Base-by-base conservation (phyloP, 257 asterid species). In the Solanum pinnatisectum region DNA sequence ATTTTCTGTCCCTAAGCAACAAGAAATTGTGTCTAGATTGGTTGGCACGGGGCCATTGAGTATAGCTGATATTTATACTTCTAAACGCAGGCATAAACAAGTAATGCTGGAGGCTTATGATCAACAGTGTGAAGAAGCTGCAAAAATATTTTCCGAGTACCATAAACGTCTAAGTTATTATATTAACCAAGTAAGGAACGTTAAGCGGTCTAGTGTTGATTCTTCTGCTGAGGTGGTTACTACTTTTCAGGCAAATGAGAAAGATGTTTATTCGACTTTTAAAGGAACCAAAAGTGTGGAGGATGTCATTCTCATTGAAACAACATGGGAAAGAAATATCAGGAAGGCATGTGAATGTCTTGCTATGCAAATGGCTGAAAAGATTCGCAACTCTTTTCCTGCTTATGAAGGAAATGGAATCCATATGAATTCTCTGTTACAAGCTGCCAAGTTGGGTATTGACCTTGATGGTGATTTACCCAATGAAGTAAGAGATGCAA, bases 71-170 rank as follows among this genome's bases (percentile, higher is more conserved):
- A 84, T 27, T 83, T 59, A 78, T 84, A 88, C 85, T 90, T 85
- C 15, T 84, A 44, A 63, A 65, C 92, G 76, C 92, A 97, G 99
- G 93, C 99, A 97, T 95, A 97, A 97, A 90, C 98, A 95, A 90
- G 98, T 94, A 85, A 94, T 96, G 95, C 87, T 96, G 91, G 99
- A 95, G 92, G 94, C 98, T 90, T 95, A 94, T 93, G 99, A 96
- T 88, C 98, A 95, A 87, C 99, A 95, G 87, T 93, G 99, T 89
- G 96, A 95, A 87, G 99, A 97, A 92, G 99, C 99, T n/a, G 97
- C 98, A 68, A 97, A 94, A 91, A 95, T 97, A 89, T 97, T 95
- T 94, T 93, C 98, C 0, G 99, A 95, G 93, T 97, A 96, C 89
- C 99, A 97, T 92, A 97, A 96, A 88, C 96, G 98, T 77, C 93